These are phyloP conservation scores for Monosporascus sp. DNA, from an alignment of 2,329 filamentous ascomycete genomes.

Conservation along the genomic window DNA sequence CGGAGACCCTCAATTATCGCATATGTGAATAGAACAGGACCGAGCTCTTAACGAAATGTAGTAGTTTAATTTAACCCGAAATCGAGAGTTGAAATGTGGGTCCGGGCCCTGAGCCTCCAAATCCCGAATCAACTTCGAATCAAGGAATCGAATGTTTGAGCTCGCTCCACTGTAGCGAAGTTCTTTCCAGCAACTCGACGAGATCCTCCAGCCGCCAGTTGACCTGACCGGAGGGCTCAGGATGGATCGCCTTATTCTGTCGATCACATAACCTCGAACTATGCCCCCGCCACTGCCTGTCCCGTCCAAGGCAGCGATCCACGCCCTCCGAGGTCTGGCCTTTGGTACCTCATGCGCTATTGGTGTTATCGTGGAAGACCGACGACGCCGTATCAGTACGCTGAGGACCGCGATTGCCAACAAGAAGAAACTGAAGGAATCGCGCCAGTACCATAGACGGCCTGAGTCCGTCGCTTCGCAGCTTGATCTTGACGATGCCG, in stretches of 20 bases:
- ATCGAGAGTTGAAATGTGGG: background rate
- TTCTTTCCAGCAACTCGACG: background rate
- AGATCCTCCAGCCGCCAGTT: background rate
- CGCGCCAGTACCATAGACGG: slow-evolving; percentile 23
- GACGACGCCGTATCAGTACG: slow-evolving; percentile 48
- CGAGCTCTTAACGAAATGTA: no score
- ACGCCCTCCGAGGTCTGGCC: slow-evolving; percentile 50
- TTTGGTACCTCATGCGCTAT: slow-evolving; percentile 54
- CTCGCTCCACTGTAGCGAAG: background rate
- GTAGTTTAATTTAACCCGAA: no score
- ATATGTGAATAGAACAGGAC: no score
- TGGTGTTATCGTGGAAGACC: slow-evolving; percentile 50
- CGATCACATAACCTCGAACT: slow-evolving; percentile 6
- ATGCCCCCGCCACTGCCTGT: slow-evolving; percentile 45
- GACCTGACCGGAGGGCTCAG: slow-evolving; percentile 1
- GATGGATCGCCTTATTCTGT: slow-evolving; percentile 4
- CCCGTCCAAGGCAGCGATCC: slow-evolving; percentile 50
- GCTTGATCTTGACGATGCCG: slow-evolving; percentile 11
- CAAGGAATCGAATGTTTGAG: background rate
- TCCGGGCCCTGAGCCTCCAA: no score
- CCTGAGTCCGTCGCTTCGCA: slow-evolving; percentile 8
- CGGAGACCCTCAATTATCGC: no score
- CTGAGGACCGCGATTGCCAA: slow-evolving; percentile 47
- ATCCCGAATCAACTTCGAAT: slow-evolving; percentile 5
- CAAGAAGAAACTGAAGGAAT: slow-evolving; percentile 44